Evolutionary conservation across 2,329 filamentous ascomycete genomes (phyloP).

Genomic region (Aplosporella prunicola): DNA sequence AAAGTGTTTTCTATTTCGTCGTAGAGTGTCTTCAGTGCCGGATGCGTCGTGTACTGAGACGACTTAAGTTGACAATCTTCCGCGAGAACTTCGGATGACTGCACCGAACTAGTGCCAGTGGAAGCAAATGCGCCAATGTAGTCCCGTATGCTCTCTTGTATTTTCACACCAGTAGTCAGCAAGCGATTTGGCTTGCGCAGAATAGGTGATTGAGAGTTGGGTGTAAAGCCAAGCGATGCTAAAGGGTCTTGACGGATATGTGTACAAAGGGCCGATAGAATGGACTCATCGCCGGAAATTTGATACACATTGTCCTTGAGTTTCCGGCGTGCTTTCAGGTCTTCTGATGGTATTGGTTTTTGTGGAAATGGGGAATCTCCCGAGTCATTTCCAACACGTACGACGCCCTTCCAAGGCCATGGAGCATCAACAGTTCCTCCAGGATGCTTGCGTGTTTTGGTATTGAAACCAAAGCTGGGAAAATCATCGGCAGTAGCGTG

Average conservation of each 20-base stretch:
- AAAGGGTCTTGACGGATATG: too few species aligned
- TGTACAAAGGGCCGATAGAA: too few species aligned
- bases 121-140: conserved; percentile 14
- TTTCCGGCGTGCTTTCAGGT: conserved; percentile 18
- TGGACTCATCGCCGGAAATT: conserved; percentile 19
- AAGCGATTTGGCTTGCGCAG: conserved; percentile 27
- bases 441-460: conserved; percentile 38
- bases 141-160: conserved; percentile 29
- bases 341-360: too few species aligned
- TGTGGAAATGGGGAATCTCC: too few species aligned
- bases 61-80: background rate
- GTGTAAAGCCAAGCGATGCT: too few species aligned
- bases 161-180: conserved; percentile 28
- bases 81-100: background rate
- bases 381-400: conserved; percentile 54
- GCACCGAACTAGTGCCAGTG: background rate
- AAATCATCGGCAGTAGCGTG: conserved; percentile 18
- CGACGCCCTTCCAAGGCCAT: conserved; percentile 60
- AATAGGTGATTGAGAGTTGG: too few species aligned
- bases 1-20: conserved; percentile 50
- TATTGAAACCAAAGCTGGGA: conserved; percentile 17
- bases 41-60: conserved; percentile 33
- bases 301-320: conserved; percentile 30
- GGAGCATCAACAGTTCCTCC: conserved; percentile 56
- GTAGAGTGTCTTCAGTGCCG: conserved; percentile 52